Conservation (phyloP, 2,329 filamentous ascomycete species). For the Zasmidium cellare region DNA sequence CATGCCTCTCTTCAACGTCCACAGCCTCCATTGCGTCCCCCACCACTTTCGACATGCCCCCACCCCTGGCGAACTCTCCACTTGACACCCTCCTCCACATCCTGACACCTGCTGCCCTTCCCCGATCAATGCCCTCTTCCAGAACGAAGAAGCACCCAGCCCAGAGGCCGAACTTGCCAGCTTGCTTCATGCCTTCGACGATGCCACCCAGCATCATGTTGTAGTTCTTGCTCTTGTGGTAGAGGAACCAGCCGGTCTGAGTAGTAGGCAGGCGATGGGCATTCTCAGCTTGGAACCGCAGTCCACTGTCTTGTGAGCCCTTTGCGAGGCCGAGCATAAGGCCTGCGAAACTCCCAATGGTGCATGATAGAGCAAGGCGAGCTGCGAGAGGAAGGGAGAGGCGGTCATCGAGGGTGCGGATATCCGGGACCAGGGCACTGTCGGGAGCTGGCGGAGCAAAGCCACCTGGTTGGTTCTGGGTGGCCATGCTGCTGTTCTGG, state of each 20-base stretch:
- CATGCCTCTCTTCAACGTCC: conserved; percentile 38
- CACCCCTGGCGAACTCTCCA: conserved; percentile 3
- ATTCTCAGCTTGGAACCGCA: conserved; percentile 93
- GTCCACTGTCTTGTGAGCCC: conserved; percentile 46
- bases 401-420: conserved; percentile 25
- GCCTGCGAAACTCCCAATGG: conserved; percentile 28
- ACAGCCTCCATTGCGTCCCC: conserved; percentile 37
- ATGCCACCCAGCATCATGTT: conserved; percentile 75
- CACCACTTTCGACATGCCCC: neutral
- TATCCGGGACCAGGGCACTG: neutral
- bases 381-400: conserved; percentile 34
- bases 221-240: conserved; percentile 98
- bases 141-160: conserved; percentile 74
- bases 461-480: neutral
- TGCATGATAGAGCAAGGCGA: conserved; percentile 32
- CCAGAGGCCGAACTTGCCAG: conserved; percentile 68
- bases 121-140: conserved; percentile 81
- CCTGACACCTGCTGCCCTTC: conserved; percentile 62
- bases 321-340: conserved; percentile 35
- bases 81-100: conserved; percentile 36
- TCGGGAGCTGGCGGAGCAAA: neutral
- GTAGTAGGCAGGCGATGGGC: conserved; percentile 86
- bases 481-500: neutral
- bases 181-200: conserved; percentile 76
- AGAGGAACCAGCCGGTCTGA: conserved; percentile 92